These are phyloP conservation scores for Starmerella stigmatis DNA, from an alignment of 805 yeast species.

Conservation along the genomic window DNA sequence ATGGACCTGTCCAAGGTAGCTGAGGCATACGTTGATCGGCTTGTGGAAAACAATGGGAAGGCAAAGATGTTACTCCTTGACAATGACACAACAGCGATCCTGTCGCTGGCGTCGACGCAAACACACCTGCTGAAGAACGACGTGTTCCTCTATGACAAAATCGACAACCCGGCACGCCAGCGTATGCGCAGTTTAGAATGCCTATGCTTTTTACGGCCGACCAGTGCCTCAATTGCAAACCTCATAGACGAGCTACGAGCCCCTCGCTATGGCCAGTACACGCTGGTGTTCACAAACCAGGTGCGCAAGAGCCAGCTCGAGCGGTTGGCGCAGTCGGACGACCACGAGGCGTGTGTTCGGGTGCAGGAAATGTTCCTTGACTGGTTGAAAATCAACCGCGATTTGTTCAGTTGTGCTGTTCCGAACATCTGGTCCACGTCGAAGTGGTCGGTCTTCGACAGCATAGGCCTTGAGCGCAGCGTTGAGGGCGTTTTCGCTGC, in stretches of 20 bases:
- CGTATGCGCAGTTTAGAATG: constrained; percentile 73
- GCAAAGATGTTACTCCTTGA: constrained; percentile 75
- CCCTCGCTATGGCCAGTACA: constrained; percentile 75
- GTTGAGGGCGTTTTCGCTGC: constrained; percentile 43
- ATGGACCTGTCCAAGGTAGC: constrained; percentile 26
- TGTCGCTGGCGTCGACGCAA: constrained; percentile 86
- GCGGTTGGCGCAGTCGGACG: constrained; percentile 81
- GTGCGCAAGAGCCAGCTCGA: constrained; percentile 72
- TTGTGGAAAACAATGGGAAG: constrained; percentile 31
- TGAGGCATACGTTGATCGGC: constrained; percentile 33
- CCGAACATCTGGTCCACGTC: constrained; percentile 22
- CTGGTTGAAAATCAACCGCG: constrained; percentile 60
- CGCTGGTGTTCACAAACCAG: constrained; percentile 65
- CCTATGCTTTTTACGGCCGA: constrained; percentile 67
- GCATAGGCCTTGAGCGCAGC: constrained; percentile 36
- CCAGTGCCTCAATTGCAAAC: constrained; percentile 47
- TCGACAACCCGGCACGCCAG: constrained; percentile 50
- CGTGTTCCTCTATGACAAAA: constrained; percentile 63
- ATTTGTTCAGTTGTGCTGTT: constrained; percentile 43
- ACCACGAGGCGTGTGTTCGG: constrained; percentile 61
- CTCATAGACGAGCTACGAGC: constrained; percentile 56
- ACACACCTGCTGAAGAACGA: constrained; percentile 71
- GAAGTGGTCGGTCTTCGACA: constrained; percentile 38
- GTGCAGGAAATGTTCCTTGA: constrained; percentile 83
- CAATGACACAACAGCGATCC: constrained; percentile 62